phyloP scores from a whole-genome alignment of 805 yeast species.

The Cyberlindnera saturnus region DNA sequence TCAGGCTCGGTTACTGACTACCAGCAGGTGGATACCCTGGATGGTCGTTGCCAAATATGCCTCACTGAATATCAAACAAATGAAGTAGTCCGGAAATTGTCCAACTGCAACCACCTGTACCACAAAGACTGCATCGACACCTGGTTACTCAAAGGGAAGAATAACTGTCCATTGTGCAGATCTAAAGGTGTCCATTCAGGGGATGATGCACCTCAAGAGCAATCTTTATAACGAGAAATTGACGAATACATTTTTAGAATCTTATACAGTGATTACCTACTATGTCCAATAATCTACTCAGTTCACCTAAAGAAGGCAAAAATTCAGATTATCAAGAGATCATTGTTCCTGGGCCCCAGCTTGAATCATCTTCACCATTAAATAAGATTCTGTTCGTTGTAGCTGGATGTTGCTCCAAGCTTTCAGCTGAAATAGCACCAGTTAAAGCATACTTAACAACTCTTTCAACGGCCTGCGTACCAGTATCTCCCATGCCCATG shows the following conservation, averaged over 20 bases:
- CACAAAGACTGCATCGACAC: constrained; percentile 53
- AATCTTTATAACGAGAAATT: too few species aligned
- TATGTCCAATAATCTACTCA: too few species aligned
- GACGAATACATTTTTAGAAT: too few species aligned
- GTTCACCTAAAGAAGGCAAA: too few species aligned
- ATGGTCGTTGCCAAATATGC: constrained; percentile 43
- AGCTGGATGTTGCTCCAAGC: constrained; percentile 40
- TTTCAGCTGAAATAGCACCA: constrained; percentile 42
- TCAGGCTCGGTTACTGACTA: not conserved
- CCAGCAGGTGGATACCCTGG: constrained; percentile 1
- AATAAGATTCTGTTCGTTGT: constrained; percentile 56
- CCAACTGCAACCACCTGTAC: constrained; percentile 43
- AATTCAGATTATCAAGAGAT: too few species aligned
- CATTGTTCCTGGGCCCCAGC: constrained; percentile 13
- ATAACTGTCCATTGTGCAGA: constrained; percentile 55
- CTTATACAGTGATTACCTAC: too few species aligned
- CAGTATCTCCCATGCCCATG: constrained; percentile 35
- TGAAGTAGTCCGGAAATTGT: constrained; percentile 41
- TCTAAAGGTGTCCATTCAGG: constrained; percentile 32
- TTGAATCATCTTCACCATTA: constrained; percentile 29
- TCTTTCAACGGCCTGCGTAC: constrained; percentile 29
- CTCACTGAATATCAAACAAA: constrained; percentile 39
- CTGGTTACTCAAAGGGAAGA: constrained; percentile 48
- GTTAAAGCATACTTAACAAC: constrained; percentile 40
- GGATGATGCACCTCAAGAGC: not conserved